These are phyloP conservation scores for Fusarium secorum DNA, from an alignment of 2,329 filamentous ascomycete genomes.

Conservation along the genomic window DNA sequence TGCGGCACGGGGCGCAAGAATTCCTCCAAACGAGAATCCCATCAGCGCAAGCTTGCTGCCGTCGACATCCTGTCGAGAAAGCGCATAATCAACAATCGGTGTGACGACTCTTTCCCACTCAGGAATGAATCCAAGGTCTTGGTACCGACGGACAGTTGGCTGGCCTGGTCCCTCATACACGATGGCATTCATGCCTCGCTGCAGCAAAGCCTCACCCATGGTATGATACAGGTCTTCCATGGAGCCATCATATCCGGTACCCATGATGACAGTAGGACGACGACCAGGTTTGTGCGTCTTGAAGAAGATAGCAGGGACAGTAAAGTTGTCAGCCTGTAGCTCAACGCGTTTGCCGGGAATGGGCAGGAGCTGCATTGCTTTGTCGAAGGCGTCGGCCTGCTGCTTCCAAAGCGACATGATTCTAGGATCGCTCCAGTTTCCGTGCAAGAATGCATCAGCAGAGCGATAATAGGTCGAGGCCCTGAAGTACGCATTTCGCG, in stretches of 20 bases:
- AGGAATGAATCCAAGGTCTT: slow-evolving; percentile 53
- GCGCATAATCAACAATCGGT: slow-evolving; percentile 51
- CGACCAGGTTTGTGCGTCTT: slow-evolving; percentile 25
- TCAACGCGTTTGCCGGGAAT: slow-evolving; percentile 48
- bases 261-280: slow-evolving; percentile 52
- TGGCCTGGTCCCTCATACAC: slow-evolving; percentile 59
- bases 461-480: slow-evolving; percentile 53
- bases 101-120: slow-evolving; percentile 54
- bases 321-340: slow-evolving; percentile 43
- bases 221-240: slow-evolving; percentile 55
- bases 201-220: slow-evolving; percentile 46
- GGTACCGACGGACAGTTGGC: slow-evolving; percentile 49
- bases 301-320: slow-evolving; percentile 49
- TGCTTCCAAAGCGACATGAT: slow-evolving; percentile 50
- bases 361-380: slow-evolving; percentile 47
- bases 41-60: slow-evolving; percentile 46
- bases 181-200: slow-evolving; percentile 54
- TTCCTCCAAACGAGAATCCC: slow-evolving; percentile 54
- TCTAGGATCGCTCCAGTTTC: slow-evolving; percentile 51
- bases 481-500: slow-evolving; percentile 44
- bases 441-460: slow-evolving; percentile 53
- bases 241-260: slow-evolving; percentile 53
- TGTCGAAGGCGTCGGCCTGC: slow-evolving; percentile 49
- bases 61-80: slow-evolving; percentile 44
- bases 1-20: slow-evolving; percentile 51